Conservation (phyloP, 805 yeast genomes). For the Teunomyces tritomae region DNA sequence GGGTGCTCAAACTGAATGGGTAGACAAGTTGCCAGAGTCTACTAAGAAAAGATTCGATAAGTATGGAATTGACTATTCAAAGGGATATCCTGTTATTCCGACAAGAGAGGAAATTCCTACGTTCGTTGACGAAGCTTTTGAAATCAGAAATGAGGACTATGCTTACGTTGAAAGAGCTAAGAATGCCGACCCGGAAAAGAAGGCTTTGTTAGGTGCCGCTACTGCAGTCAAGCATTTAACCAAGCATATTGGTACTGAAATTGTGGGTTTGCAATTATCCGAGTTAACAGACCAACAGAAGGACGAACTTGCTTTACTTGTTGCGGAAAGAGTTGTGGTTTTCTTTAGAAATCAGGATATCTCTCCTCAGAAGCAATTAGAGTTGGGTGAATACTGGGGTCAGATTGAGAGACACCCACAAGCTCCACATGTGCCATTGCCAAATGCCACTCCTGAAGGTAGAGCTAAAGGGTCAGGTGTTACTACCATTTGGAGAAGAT, state of each 20-base stretch:
- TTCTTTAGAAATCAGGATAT: slow-evolving; percentile 50
- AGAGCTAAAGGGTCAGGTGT: slow-evolving; percentile 9
- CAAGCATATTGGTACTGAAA: slow-evolving; percentile 49
- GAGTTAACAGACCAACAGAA: slow-evolving; percentile 42
- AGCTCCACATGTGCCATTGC: slow-evolving; percentile 23
- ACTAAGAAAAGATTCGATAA: slow-evolving; percentile 29
- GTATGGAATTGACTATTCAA: slow-evolving; percentile 33
- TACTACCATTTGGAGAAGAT: slow-evolving; percentile 8
- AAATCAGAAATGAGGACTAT: slow-evolving; percentile 32
- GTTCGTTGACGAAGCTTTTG: slow-evolving; percentile 39
- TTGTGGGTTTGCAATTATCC: slow-evolving; percentile 44
- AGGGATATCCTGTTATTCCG: slow-evolving; percentile 42
- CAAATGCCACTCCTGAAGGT: slow-evolving; percentile 1
- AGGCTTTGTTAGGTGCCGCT: slow-evolving; percentile 40
- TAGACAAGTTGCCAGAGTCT: slow-evolving; percentile 17
- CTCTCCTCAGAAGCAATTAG: slow-evolving; percentile 41
- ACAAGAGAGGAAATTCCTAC: slow-evolving; percentile 29
- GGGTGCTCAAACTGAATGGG: slow-evolving; percentile 8
- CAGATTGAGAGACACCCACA: slow-evolving; percentile 42
- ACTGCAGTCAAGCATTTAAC: slow-evolving; percentile 41
- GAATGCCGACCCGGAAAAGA: slow-evolving; percentile 37
- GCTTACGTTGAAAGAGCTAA: slow-evolving; percentile 35
- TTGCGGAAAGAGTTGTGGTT: slow-evolving; percentile 51
- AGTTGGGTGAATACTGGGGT: slow-evolving; percentile 47
- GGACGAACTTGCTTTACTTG: slow-evolving; percentile 47